These are phyloP conservation scores for Dactylellina sp. DNA, from an alignment of 2,329 filamentous ascomycete species.

Conservation along the genomic window DNA sequence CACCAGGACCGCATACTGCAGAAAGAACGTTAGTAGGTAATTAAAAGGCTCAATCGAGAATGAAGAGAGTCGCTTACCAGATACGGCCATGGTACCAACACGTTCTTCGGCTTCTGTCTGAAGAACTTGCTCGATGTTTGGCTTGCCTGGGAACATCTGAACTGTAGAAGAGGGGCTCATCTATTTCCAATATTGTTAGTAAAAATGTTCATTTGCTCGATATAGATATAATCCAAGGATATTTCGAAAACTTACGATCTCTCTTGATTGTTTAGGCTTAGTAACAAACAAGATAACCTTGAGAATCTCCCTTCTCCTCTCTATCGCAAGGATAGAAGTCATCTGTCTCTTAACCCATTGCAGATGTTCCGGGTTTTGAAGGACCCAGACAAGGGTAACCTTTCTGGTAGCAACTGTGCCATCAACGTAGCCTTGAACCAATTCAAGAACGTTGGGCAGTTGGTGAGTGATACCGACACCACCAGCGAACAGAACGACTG, in stretches of 20 bases:
- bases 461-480: constrained; percentile 85
- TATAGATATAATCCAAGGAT: no score
- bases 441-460: constrained; percentile 78
- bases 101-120: constrained; percentile 80
- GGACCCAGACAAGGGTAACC: constrained; percentile 80
- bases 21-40: constrained; percentile 14
- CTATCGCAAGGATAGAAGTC: constrained; percentile 81
- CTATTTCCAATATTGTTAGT: constrained; percentile 33
- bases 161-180: constrained; percentile 77
- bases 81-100: constrained; percentile 78
- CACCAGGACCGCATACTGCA: constrained; percentile 77
- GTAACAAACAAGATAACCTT: constrained; percentile 83
- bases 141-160: constrained; percentile 84
- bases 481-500: constrained; percentile 81
- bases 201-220: constrained; percentile 2
- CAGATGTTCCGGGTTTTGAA: constrained; percentile 81
- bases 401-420: constrained; percentile 78
- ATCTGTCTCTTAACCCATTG: constrained; percentile 88
- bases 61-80: constrained; percentile 73
- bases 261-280: constrained; percentile 65
- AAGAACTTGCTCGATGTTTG: constrained; percentile 78
- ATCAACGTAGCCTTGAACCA: constrained; percentile 76
- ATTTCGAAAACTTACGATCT: constrained; percentile 63
- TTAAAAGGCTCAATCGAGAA: constrained; percentile 64
- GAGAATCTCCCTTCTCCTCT: constrained; percentile 77